Base-by-base conservation (phyloP, 2,329 filamentous ascomycete genomes). In the Aspergillus sp. region DNA sequence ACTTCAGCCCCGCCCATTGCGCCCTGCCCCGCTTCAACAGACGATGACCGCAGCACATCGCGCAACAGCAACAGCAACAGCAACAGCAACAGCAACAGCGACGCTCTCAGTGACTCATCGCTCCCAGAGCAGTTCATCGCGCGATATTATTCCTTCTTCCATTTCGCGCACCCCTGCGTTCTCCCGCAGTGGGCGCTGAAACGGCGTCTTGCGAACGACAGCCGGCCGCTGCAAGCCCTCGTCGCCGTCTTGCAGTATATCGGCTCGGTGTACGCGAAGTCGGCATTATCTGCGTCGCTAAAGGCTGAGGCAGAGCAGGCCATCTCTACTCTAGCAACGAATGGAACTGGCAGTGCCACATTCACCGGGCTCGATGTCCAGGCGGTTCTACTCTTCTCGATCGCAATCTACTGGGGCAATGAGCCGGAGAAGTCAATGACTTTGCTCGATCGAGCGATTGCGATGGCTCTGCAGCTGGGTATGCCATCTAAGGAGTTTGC, bases 101-200 rank as follows among this genome's bases (percentile, higher is more conserved):
- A 58, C 19, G 27, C 45, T 11, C 4, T 47, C 6, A 52, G 51
- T 40, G 45, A 54, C 23, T 44, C 56, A 12, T 45, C 31, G 11
- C 33, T 54, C 24, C 14, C 31, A 6, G 53, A 59, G 7, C 52
- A 47, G 12, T 50, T 54, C 1, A 14, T 63, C 35, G 48, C 54
- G 17, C 58, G 62, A 17, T 70, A 68, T 41, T 71, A 70, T 58
- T 59, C 60, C 8, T 61, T 60, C 47, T 70, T 71, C 52, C 67
- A 69, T 45, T 41, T 52, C 17, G 58, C 63, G 2, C 66, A 71
- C 41, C 65, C 68, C 1, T 66, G 60, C 23, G 61, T 65, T 9
- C 56, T 70, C 7, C 68, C 67, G 8, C 56, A 52, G 19, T 56
- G 55, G 52, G 39, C 55, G 49, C 23, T 64, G 33, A 55, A 56